Conservation (phyloP, 2,329 filamentous ascomycete species). For the Furcasterigmium furcatum region DNA sequence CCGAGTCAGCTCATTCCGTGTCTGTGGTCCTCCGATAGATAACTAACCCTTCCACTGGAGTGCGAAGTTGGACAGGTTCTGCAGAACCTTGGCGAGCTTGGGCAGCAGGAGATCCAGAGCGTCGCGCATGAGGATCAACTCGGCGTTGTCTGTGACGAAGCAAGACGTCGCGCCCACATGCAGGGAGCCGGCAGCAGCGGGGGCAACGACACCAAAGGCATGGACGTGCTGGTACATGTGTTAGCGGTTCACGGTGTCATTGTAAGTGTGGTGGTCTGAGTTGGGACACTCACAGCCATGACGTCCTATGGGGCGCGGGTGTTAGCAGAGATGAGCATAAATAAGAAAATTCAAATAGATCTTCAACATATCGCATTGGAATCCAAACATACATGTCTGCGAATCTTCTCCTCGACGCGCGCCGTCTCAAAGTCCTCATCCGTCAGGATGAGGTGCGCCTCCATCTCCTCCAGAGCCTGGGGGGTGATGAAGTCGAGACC, state of each 20-base stretch:
- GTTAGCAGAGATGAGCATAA: no score
- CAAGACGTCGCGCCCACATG: slow-evolving; percentile 63
- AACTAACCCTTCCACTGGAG: slow-evolving; percentile 62
- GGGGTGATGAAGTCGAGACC: slow-evolving; percentile 68
- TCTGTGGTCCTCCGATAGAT: no score
- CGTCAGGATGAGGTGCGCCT: slow-evolving; percentile 68
- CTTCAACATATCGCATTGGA: neutral
- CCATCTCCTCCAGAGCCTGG: slow-evolving; percentile 76
- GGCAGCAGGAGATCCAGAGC: slow-evolving; percentile 73
- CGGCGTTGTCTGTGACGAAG: slow-evolving; percentile 1
- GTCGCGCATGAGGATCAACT: slow-evolving; percentile 15
- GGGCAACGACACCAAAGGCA: slow-evolving; percentile 69
- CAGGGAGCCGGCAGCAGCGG: slow-evolving; percentile 76
- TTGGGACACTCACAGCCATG: slow-evolving; percentile 48
- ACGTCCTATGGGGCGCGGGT: no score
- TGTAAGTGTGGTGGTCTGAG: neutral
- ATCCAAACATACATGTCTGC: slow-evolving; percentile 45
- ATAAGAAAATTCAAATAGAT: slow-evolving; percentile 7
- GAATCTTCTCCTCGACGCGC: slow-evolving; percentile 70
- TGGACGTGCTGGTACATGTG: slow-evolving; percentile 47
- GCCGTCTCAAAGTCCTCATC: slow-evolving; percentile 76
- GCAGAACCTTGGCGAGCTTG: slow-evolving; percentile 76
- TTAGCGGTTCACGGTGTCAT: neutral
- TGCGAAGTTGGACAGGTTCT: slow-evolving; percentile 71
- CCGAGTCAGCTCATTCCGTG: no score